Conservation (phyloP, 2,329 filamentous ascomycete genomes). For the Colletotrichum lentis region DNA sequence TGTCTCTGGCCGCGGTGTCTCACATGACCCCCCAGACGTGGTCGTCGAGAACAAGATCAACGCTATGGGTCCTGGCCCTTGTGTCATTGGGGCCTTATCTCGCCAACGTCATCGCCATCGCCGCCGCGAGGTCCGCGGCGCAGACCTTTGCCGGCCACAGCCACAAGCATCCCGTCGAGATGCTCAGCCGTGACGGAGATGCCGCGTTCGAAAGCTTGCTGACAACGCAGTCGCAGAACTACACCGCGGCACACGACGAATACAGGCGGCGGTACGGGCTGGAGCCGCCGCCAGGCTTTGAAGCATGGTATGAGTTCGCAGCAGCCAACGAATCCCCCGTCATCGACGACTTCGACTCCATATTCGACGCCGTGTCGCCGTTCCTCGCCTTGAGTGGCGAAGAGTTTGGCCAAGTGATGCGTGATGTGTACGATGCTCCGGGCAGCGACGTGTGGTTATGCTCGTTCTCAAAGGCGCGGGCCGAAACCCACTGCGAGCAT, state of each 20-base stretch:
- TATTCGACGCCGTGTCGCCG: constrained; percentile 51
- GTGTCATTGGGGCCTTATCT: neutral
- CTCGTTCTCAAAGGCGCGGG: constrained; percentile 41
- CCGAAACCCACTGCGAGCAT: constrained; percentile 48
- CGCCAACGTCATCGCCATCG: neutral
- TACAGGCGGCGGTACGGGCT: constrained; percentile 55
- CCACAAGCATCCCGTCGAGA: constrained; percentile 6
- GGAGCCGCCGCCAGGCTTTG: constrained; percentile 57
- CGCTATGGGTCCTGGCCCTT: neutral
- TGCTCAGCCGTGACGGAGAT: neutral
- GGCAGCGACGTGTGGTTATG: constrained; percentile 52
- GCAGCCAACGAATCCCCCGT: constrained; percentile 50
- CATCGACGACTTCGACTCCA: constrained; percentile 61
- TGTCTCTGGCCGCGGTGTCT: neutral
- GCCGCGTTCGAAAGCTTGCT: neutral
- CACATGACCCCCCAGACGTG: neutral
- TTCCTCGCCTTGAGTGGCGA: constrained; percentile 52
- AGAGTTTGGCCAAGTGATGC: constrained; percentile 45
- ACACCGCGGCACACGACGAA: constrained; percentile 47
- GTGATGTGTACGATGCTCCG: constrained; percentile 38
- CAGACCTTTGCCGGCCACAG: neutral
- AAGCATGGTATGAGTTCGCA: constrained; percentile 57
- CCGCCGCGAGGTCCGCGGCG: neutral
- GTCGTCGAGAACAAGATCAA: neutral
- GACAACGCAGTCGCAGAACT: constrained; percentile 8